These are phyloP conservation scores for Talaromyces sp. DNA, from an alignment of 2,329 filamentous ascomycete species.

Conservation along the genomic window DNA sequence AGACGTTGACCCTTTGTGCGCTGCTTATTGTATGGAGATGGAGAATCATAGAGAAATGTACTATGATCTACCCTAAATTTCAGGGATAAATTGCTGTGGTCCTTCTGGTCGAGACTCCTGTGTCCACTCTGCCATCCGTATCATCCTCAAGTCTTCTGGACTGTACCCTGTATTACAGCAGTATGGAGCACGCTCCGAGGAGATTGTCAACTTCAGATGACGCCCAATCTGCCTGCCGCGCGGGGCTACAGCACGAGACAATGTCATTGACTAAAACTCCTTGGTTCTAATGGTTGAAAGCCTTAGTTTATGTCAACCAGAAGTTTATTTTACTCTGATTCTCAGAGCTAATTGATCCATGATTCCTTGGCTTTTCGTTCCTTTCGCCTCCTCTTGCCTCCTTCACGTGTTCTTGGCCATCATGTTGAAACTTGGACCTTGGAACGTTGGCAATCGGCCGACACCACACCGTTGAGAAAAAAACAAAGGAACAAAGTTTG, in stretches of 20 bases:
- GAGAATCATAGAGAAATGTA: not conserved
- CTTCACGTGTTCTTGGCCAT: not conserved
- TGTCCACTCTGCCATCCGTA: not conserved
- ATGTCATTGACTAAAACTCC: not conserved
- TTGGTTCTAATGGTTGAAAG: not conserved
- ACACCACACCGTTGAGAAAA: not conserved
- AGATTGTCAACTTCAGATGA: not conserved
- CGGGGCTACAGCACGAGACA: not conserved
- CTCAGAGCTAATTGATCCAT: slow-evolving; percentile 1
- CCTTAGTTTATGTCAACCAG: not conserved
- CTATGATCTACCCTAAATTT: not conserved
- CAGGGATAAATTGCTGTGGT: not conserved
- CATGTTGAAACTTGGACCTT: too few relatives aligned
- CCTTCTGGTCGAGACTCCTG: not conserved
- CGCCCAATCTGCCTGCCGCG: not conserved
- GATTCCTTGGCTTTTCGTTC: not conserved
- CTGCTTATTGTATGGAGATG: not conserved
- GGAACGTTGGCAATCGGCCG: not conserved
- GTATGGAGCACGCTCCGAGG: not conserved
- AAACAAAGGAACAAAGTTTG: not conserved
- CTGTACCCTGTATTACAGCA: not conserved
- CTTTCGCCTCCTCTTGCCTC: not conserved
- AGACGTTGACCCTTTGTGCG: not conserved
- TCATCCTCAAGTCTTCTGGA: not conserved
- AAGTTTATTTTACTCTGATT: not conserved